These are phyloP conservation scores for Pseudisothecium myosuroides DNA, from an alignment of 225 moss, liverwort and hornwort genomes.

Conservation along the genomic window DNA sequence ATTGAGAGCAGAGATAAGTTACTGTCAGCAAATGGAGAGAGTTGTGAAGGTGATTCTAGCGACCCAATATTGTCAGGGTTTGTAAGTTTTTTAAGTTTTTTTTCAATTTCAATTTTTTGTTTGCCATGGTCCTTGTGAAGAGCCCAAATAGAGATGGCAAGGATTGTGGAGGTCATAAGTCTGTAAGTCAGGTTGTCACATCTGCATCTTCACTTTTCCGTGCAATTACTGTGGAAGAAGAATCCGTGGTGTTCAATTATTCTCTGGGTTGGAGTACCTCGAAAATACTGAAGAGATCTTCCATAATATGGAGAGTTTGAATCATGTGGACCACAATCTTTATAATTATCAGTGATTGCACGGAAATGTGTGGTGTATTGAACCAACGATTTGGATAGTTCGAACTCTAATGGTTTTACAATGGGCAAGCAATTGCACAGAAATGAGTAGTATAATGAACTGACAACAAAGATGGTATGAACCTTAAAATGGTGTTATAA, in stretches of 20 bases:
- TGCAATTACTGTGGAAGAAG: background rate
- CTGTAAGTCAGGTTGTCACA: background rate
- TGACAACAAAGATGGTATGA: background rate
- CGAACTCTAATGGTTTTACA: background rate
- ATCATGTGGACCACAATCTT: background rate
- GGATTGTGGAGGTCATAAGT: background rate
- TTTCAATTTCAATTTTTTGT: background rate
- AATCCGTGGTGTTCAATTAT: background rate
- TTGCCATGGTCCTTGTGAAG: background rate
- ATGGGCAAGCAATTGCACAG: background rate
- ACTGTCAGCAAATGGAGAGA: background rate
- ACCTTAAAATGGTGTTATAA: too few species aligned
- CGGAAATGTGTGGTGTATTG: background rate
- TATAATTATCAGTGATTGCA: background rate
- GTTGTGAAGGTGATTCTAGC: background rate
- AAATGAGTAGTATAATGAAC: background rate
- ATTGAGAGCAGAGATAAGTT: background rate
- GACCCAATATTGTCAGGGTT: too few species aligned
- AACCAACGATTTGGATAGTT: background rate
- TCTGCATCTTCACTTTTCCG: background rate
- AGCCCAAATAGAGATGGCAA: background rate
- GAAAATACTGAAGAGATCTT: background rate
- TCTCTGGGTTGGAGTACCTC: background rate
- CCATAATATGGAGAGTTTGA: background rate
- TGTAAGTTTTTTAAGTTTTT: background rate